These are phyloP conservation scores for Nymphaea colorata DNA, from an alignment of 164 flowering plant species.

Conservation along the genomic window DNA sequence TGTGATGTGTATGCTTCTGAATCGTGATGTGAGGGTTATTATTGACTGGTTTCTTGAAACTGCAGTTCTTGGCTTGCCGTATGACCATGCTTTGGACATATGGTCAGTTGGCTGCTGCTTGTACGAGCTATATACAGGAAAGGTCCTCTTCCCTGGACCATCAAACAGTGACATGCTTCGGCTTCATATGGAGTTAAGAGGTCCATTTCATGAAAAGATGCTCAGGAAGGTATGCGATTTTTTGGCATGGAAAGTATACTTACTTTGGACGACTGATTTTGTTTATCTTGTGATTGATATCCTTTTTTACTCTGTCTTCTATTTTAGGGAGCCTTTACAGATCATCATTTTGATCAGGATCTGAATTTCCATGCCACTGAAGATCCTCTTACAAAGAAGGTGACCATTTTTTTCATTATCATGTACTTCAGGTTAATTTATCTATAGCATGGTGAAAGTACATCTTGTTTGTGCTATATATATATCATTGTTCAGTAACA, in stretches of 20 bases:
- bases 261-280: background rate
- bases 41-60: slow-evolving; percentile 2
- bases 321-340: slow-evolving; percentile 75
- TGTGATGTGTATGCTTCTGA: background rate
- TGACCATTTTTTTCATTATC: slow-evolving; percentile 10
- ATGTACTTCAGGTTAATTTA: too few relatives aligned
- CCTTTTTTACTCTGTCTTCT: background rate
- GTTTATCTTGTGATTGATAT: background rate
- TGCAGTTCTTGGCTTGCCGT: slow-evolving; percentile 93
- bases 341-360: slow-evolving; percentile 91
- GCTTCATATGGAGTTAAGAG: slow-evolving; percentile 95
- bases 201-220: slow-evolving; percentile 98
- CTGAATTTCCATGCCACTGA: slow-evolving; percentile 83
- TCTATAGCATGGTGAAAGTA: background rate
- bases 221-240: slow-evolving; percentile 52
- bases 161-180: slow-evolving; percentile 98
- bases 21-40: too few relatives aligned
- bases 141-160: slow-evolving; percentile 90
- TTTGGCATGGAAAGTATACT: background rate
- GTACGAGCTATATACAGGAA: slow-evolving; percentile 86
- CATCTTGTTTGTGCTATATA: background rate
- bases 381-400: slow-evolving; percentile 95
- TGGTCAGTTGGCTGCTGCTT: slow-evolving; percentile 99
- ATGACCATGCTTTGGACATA: slow-evolving; percentile 98
- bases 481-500: background rate